Conservation (phyloP, 306 rosid species). For the Dicorynia guianensis region DNA sequence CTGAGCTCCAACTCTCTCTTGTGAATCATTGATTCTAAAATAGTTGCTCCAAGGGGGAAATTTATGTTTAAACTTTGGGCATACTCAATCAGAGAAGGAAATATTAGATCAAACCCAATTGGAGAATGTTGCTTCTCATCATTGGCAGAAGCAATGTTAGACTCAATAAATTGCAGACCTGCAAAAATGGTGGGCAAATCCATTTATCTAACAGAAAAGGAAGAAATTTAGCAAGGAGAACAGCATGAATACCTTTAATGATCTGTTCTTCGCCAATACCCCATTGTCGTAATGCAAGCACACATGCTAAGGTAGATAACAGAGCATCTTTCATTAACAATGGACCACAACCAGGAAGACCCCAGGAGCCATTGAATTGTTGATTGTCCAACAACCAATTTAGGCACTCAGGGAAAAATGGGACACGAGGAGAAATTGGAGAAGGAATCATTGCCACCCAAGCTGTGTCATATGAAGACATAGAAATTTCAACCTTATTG, state of each 20-base stretch:
- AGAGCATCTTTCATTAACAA: constrained; percentile 71
- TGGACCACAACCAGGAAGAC: constrained; percentile 55
- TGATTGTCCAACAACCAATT: constrained; percentile 80
- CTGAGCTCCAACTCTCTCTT: constrained; percentile 65
- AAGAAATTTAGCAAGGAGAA: constrained; percentile 11
- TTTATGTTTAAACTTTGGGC: constrained; percentile 64
- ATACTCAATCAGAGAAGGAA: constrained; percentile 68
- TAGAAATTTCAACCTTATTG: constrained; percentile 70
- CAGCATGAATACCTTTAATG: constrained; percentile 55
- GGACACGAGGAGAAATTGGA: constrained; percentile 53
- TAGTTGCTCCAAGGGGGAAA: constrained; percentile 51
- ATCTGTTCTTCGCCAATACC: constrained; percentile 68
- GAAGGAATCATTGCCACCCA: constrained; percentile 94
- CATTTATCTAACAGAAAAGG: constrained; percentile 19
- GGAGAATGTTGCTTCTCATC: constrained; percentile 74
- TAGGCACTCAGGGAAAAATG: constrained; percentile 77
- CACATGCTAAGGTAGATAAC: constrained; percentile 72
- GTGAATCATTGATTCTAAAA: constrained; percentile 56
- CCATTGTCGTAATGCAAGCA: constrained; percentile 79
- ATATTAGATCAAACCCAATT: constrained; percentile 74
- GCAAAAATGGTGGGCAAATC: constrained; percentile 38
- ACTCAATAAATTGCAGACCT: constrained; percentile 77
- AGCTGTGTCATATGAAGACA: constrained; percentile 89
- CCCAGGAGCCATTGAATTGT: constrained; percentile 86
- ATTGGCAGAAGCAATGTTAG: constrained; percentile 64